Conservation (phyloP, 495 filamentous ascomycete genomes). For the Cudoniella acicularis region DNA sequence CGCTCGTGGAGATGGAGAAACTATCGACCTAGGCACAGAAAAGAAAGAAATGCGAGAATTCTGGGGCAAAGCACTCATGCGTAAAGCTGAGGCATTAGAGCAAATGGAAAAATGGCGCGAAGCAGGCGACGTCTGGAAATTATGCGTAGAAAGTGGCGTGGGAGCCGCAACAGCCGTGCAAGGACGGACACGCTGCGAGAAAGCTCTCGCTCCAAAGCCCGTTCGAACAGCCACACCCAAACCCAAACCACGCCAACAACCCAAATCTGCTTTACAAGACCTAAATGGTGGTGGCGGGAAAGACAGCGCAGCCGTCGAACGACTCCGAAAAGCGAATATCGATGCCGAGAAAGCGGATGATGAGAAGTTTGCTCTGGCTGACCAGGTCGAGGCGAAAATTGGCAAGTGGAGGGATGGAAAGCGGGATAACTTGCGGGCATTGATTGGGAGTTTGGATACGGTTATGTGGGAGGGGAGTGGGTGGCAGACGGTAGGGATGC, state of each 20-base stretch:
- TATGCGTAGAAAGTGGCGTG: slow-evolving; percentile 76
- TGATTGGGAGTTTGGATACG: slow-evolving; percentile 81
- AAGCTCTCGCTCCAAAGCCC: slow-evolving; percentile 61
- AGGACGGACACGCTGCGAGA: slow-evolving; percentile 87
- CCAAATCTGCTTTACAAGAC: slow-evolving; percentile 46
- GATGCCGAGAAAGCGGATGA: slow-evolving; percentile 80
- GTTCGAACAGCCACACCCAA: slow-evolving; percentile 25
- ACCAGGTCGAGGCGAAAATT: slow-evolving; percentile 76
- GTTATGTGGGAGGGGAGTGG: slow-evolving; percentile 89
- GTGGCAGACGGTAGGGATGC: slow-evolving; percentile 96
- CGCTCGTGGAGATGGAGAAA: slow-evolving; percentile 71
- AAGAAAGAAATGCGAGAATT: slow-evolving; percentile 88
- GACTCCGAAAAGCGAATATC: slow-evolving; percentile 75
- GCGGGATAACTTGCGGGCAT: slow-evolving; percentile 84
- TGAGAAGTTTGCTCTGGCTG: slow-evolving; percentile 85
- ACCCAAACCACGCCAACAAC: slow-evolving; percentile 30
- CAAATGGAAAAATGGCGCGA: slow-evolving; percentile 93
- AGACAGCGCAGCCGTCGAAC: slow-evolving; percentile 64
- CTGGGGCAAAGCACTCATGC: slow-evolving; percentile 85
- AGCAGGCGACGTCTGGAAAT: slow-evolving; percentile 73
- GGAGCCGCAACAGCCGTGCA: slow-evolving; percentile 79
- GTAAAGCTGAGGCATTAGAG: slow-evolving; percentile 94
- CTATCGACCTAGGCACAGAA: slow-evolving; percentile 56
- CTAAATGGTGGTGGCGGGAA: slow-evolving; percentile 28
- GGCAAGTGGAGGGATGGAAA: slow-evolving; percentile 81